These are phyloP conservation scores for Pelargonium australe DNA, from an alignment of 441 rosid species.

Conservation along the genomic window DNA sequence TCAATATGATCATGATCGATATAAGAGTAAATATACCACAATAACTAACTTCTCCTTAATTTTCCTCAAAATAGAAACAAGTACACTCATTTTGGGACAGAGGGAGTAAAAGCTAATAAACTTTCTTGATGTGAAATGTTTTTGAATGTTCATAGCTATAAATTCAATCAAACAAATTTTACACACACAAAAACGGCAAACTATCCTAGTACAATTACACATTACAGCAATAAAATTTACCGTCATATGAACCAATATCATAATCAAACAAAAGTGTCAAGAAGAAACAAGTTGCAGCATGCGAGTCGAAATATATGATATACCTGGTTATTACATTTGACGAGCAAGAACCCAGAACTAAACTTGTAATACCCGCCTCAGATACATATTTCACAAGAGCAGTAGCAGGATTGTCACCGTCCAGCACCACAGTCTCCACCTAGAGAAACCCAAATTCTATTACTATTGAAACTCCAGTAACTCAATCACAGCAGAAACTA, in stretches of 20 bases:
- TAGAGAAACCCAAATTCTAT: conserved; percentile 17
- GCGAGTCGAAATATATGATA: background rate
- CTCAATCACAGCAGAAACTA: background rate
- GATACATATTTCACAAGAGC: conserved; percentile 50
- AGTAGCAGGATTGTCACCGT: conserved; percentile 57
- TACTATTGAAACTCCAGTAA: background rate
- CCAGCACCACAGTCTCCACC: conserved; percentile 65
- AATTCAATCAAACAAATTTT: background rate
- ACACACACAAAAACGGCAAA: background rate
- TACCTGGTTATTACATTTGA: conserved; percentile 50
- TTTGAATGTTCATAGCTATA: background rate
- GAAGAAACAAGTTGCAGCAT: background rate
- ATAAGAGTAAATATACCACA: too few species aligned
- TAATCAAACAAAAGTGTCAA: background rate
- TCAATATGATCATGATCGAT: too few species aligned
- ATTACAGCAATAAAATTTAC: too few species aligned
- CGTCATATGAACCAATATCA: background rate
- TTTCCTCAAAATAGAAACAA: too few species aligned
- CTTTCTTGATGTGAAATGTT: background rate
- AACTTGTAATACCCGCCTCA: conserved; percentile 39
- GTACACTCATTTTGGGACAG: too few species aligned
- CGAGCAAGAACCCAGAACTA: conserved; percentile 70
- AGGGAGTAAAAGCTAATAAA: background rate
- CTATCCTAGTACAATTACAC: background rate
- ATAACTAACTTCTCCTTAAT: too few species aligned